These are phyloP conservation scores for Sclerotiophoma versabilis DNA, from an alignment of 2,329 filamentous ascomycete species.

Conservation along the genomic window DNA sequence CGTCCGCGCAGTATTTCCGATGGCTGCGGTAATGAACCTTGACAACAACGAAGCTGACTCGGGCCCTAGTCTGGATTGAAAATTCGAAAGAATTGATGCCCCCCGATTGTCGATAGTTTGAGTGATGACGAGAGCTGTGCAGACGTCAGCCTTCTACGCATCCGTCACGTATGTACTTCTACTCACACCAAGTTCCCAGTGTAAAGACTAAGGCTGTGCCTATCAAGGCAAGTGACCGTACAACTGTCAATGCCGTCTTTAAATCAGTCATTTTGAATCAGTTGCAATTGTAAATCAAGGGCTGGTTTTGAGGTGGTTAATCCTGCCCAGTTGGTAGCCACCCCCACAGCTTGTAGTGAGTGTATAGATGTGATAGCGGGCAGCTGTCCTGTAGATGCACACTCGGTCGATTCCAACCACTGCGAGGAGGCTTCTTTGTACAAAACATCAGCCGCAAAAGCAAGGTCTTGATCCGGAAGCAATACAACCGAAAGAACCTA, in stretches of 20 bases:
- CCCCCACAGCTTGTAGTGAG: not conserved
- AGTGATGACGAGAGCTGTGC: not conserved
- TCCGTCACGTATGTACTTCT: not conserved
- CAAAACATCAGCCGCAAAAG: constrained; percentile 8
- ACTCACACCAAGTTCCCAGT: constrained; percentile 31
- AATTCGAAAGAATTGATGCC: not conserved
- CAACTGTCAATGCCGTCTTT: constrained; percentile 12
- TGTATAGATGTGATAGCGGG: not conserved
- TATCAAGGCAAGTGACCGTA: constrained; percentile 27
- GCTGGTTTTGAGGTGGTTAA: not conserved
- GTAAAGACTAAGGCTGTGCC: constrained; percentile 23
- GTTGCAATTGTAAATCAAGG: not conserved
- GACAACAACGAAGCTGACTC: not conserved
- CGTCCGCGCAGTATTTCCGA: not conserved
- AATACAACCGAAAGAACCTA: not conserved
- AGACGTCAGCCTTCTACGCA: not conserved
- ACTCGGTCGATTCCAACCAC: not conserved
- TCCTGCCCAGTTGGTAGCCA: constrained; percentile 5
- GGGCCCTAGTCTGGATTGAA: not conserved
- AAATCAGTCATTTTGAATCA: not conserved
- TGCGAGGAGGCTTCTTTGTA: constrained; percentile 15
- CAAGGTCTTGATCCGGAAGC: constrained; percentile 7
- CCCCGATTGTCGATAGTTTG: constrained; percentile 14
- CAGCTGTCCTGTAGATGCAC: not conserved
- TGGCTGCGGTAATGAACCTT: constrained; percentile 8